Evolutionary conservation across 2,329 filamentous ascomycete genomes (phyloP), one percentile per base, ranked within the genome.

Genomic region (Monosporascus cannonballus): DNA sequence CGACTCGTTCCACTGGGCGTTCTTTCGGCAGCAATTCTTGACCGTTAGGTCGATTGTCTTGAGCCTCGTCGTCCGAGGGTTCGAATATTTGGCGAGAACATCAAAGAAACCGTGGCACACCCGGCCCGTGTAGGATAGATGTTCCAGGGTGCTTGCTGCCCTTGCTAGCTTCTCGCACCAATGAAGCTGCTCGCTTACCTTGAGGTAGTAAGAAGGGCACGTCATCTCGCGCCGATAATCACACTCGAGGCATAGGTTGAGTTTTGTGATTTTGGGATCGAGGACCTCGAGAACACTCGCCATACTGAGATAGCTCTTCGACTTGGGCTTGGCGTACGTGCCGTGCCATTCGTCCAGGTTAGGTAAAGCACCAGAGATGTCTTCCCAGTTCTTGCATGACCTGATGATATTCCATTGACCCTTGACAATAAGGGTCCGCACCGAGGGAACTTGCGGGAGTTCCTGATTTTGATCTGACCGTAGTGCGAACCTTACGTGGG

Each of bases 321-420:
- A 82, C 68, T 89, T 89, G 51, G 85, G 84, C 67, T 87, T 89
- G 64, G 83, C 86, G 71, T 83, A 84, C 6, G 77, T 80, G n/a
- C 76, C 78, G 54, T 82, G 79, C 80, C 80, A 84, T 59, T 82
- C 79, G 49, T 72, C 69, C n/a, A 90, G 70, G 55, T 81, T 84
- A 1, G 87, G 87, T 44, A 90, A 66, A 5, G 86, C 85, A 14
- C 71, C 67, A 20, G 82, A 74, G 48, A 91, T 77, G 49, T 75
- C 76, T 52, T 76, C 70, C 69, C 87, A 90, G 66, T 90, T 85
- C 18, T 74, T 71, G 44, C 80, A 72, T 17, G 78, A 74, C 47
- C 87, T 76, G 67, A 89, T 86, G 27, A 90, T 75, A 63, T 90
- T 90, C 87, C 87, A 91, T 59, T 89, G 85, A 6, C 87, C 87